Conservation (phyloP, 164 flowering plant species). For the Magnolia changhungtana region DNA sequence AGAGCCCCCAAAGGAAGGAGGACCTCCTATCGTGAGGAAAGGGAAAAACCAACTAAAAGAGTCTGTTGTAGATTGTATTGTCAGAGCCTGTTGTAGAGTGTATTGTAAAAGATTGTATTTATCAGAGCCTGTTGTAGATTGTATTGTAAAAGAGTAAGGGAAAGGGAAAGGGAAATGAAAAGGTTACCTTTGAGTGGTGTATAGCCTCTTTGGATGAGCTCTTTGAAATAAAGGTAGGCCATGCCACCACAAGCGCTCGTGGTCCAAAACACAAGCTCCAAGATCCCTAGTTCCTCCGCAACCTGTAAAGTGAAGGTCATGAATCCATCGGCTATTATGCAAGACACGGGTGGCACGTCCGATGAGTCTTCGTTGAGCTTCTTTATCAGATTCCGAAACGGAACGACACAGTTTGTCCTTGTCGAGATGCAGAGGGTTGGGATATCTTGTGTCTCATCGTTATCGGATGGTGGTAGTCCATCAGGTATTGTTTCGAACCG, state of each 20-base stretch:
- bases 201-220: slow-evolving; percentile 33
- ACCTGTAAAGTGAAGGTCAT: slow-evolving; percentile 37
- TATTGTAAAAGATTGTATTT: no score
- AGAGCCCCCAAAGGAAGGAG: no score
- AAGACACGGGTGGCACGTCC: slow-evolving; percentile 33
- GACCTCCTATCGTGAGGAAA: no score
- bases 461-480: slow-evolving; percentile 51
- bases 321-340: slow-evolving; percentile 17
- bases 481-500: slow-evolving; percentile 57
- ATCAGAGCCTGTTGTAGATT: no score
- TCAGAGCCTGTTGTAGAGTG: no score
- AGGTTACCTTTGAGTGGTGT: slow-evolving; percentile 46
- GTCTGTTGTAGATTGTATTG: no score
- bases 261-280: slow-evolving; percentile 38
- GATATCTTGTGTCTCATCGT: slow-evolving; percentile 40
- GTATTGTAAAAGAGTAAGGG: no score
- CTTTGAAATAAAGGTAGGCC: slow-evolving; percentile 25
- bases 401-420: slow-evolving; percentile 24
- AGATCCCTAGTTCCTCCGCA: slow-evolving; percentile 36
- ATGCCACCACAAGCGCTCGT: slow-evolving; percentile 36
- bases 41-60: no score
- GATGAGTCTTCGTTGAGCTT: slow-evolving; percentile 19
- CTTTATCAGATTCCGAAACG: slow-evolving; percentile 28
- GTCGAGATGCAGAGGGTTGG: slow-evolving; percentile 36
- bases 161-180: not conserved